phyloP scores from a whole-genome alignment of 106 monocot genomes.

The Acorus calamus region DNA sequence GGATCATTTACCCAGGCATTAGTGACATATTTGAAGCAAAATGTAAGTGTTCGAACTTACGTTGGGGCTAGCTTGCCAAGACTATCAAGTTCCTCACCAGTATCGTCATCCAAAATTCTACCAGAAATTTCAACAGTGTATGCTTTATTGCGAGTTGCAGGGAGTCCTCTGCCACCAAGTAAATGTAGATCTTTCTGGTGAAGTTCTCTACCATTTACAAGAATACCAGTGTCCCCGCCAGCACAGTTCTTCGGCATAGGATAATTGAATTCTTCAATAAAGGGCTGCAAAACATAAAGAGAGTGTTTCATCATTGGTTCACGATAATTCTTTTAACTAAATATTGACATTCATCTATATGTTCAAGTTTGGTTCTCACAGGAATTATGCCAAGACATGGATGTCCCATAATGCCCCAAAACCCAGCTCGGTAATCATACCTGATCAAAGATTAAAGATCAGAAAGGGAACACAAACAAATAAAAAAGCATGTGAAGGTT shows the following conservation, averaged over 20 bases:
- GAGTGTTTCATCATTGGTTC: not conserved
- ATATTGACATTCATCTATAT: not conserved
- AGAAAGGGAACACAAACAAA: slow-evolving; percentile 1
- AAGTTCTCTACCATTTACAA: slow-evolving; percentile 93
- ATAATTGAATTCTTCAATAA: slow-evolving; percentile 88
- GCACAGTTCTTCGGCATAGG: slow-evolving; percentile 82
- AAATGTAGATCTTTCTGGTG: slow-evolving; percentile 77
- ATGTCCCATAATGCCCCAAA: slow-evolving; percentile 89
- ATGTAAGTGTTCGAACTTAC: slow-evolving; percentile 30
- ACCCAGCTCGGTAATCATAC: slow-evolving; percentile 97
- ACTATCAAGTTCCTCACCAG: slow-evolving; percentile 81
- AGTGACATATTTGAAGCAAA: not conserved
- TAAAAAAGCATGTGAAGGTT: not conserved
- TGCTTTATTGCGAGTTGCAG: slow-evolving; percentile 26
- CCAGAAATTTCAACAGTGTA: slow-evolving; percentile 85
- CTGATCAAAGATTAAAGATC: slow-evolving; percentile 18
- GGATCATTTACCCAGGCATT: too few species aligned
- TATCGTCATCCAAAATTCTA: slow-evolving; percentile 64
- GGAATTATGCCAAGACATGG: slow-evolving; percentile 93
- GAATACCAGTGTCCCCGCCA: slow-evolving; percentile 72
- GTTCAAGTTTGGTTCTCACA: slow-evolving; percentile 36
- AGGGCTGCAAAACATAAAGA: slow-evolving; percentile 44
- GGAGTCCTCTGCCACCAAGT: slow-evolving; percentile 71
- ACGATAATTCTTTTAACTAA: not conserved
- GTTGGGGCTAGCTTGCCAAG: slow-evolving; percentile 99